Evolutionary conservation across 176 grass and related monocot species (phyloP).

Genomic region (Avena eriantha): DNA sequence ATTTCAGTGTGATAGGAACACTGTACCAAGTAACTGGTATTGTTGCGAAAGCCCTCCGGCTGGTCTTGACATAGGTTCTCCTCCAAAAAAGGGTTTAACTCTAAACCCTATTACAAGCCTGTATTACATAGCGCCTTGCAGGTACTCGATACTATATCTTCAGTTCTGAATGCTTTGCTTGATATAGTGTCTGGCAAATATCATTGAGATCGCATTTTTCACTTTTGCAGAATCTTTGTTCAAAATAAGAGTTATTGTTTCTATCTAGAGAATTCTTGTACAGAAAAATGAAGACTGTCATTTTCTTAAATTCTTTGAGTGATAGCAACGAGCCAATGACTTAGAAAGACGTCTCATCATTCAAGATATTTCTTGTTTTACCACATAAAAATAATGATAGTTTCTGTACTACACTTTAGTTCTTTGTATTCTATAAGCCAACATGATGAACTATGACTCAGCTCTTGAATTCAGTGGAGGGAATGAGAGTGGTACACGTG

Average conservation of each 20-base stretch:
- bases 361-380: too few species aligned
- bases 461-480: too few species aligned
- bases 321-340: neutral
- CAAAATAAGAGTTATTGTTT: neutral
- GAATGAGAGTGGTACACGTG: too few species aligned
- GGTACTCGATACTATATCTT: too few species aligned
- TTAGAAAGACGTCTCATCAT: constrained; percentile 8
- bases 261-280: constrained; percentile 12
- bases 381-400: too few species aligned
- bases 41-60: constrained; percentile 93
- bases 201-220: too few species aligned
- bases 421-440: too few species aligned
- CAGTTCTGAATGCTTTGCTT: too few species aligned
- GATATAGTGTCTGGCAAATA: too few species aligned
- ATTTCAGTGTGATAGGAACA: constrained; percentile 96
- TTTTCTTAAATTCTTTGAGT: constrained; percentile 24
- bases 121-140: too few species aligned
- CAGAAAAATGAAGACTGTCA: neutral
- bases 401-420: too few species aligned
- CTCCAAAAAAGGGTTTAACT: constrained; percentile 95
- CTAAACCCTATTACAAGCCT: constrained; percentile 98
- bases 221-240: constrained; percentile 18
- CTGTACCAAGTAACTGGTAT: constrained; percentile 98
- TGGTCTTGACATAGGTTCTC: constrained; percentile 97
- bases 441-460: too few species aligned